Base-by-base conservation (phyloP, 2,329 filamentous ascomycete genomes). In the Cadophora sp. region DNA sequence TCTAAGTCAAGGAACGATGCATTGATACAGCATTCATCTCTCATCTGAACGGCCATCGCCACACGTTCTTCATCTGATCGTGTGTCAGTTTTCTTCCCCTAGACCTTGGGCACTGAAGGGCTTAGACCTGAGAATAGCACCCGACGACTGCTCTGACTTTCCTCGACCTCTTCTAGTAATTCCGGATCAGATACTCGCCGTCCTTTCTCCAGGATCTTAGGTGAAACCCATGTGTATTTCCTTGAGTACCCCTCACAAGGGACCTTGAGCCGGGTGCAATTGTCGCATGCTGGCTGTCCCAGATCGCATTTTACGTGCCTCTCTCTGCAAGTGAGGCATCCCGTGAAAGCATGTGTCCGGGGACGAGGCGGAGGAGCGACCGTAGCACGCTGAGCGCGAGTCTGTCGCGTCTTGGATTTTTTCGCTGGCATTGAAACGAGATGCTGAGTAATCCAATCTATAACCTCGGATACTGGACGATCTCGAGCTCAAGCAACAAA, bases 291-390 rank as follows among this genome's bases (percentile, higher is more conserved):
- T n/a, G 69, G 69, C 27, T 62, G 29, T 3, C 61, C 67, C 53
- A 68, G 51, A 59, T 71, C 69, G 34, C 69, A 71, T 60, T 71
- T 71, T n/a, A 71, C 69, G 56, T 71, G 67, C 5, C 69, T 56
- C 40, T 68, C 64, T 67, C 69, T 46, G 53, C 69, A 71, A 6
- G 61, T 71, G 9, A 61, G 24, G 37, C 69, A 71, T 26, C 69
- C 69, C n/a, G 69, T 71, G 26, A 71, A 71, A 27, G 61, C 67
- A 56, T 71, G 69, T 31, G 66, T 71, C 7, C 68, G 56, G 27
- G 62, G 64, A 46, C 68, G 68, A 66, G 69, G 58, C 24, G 31
- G 46, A 19, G 58, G 56, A 37, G 62, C 34, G 29, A 27, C 22
- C 9, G 59, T 16, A 31, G 22, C 11, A 19, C 43, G 56, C 53